Conservation (phyloP, 495 filamentous ascomycete species). For the Schizothecium vesticola region DNA sequence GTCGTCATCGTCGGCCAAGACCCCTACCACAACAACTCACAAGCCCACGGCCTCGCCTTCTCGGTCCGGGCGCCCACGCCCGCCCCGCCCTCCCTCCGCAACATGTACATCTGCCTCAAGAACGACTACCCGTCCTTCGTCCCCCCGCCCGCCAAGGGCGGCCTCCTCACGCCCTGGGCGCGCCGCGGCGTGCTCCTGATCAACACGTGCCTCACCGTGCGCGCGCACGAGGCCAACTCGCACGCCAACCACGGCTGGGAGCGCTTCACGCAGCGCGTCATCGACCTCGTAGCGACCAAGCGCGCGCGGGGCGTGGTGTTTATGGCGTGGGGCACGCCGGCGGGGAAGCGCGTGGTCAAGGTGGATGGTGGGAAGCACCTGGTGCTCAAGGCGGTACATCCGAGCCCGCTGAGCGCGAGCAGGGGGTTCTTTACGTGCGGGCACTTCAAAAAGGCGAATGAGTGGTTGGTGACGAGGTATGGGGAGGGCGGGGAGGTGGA, state of each 20-base stretch:
- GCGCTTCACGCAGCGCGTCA: conserved; percentile 79
- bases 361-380: conserved; percentile 67
- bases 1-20: conserved; percentile 92
- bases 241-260: conserved; percentile 89
- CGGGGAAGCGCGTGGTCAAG: conserved; percentile 64
- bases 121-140: conserved; percentile 82
- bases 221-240: conserved; percentile 76
- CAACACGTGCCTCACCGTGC: conserved; percentile 89
- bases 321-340: conserved; percentile 84
- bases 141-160: conserved; percentile 66
- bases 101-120: conserved; percentile 83
- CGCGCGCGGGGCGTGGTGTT: conserved; percentile 82
- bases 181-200: conserved; percentile 85
- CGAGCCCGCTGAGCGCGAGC: conserved; percentile 77
- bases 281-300: conserved; percentile 74
- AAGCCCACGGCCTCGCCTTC: conserved; percentile 94
- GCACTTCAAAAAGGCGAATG: conserved; percentile 85
- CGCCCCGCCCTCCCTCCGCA: conserved; percentile 79
- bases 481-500: conserved; percentile 75
- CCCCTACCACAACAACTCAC: conserved; percentile 92
- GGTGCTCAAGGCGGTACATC: conserved; percentile 81
- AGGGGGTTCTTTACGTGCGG: conserved; percentile 80
- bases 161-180: conserved; percentile 87
- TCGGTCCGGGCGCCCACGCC: conserved; percentile 83
- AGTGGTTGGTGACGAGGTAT: conserved; percentile 76